Evolutionary conservation across 495 filamentous ascomycete species (phyloP), one percentile per base, ranked within the genome.

Genomic region (Xylaria flabelliformis): DNA sequence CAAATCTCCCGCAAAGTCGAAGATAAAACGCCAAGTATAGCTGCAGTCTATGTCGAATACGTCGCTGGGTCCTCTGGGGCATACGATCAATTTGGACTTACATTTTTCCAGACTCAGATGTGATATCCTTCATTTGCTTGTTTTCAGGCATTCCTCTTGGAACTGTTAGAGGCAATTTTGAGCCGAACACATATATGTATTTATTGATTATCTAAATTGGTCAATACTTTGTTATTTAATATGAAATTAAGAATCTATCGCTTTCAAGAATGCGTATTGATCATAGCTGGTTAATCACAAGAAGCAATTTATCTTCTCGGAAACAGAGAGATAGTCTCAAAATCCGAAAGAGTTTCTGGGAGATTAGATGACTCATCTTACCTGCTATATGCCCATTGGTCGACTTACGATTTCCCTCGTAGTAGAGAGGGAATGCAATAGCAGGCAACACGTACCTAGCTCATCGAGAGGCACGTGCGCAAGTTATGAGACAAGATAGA

Each of bases 341-440:
- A 21, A 4, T 19, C 64, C 24, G n/a, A 36, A 26, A 29, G 29
- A 12, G 10, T 44, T 17, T 42, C 65, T 32, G 41, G 17, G 24
- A 26, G 8, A 56, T 1, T 10, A 41, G 4, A 3, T 12, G 42
- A 32, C 50, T 55, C 48, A 4, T 41, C 34, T 24, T n/a, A 19
- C 19, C 65, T 67, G 29, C 48, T 29, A 29, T n/a, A 7, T 53
- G n/a, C 36, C 65, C 32, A 67, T 67, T 67, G 48, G 65, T 29
- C 50, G 19, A 15, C 29, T 67, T 67, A 67, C 65, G 65, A 67
- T 26, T 12, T 19, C 21, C 50, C 17, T 39, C 21, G 12, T 19
- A 51, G 19, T 9, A 44, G 10, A 56, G 5, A 56, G 44, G n/a
- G 32, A 55, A 26, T 8, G 15, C 8, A 29, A 65, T 50, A 42